phyloP scores from a whole-genome alignment of 768 basidiomycete species.

The Lactifluus echinatus region DNA sequence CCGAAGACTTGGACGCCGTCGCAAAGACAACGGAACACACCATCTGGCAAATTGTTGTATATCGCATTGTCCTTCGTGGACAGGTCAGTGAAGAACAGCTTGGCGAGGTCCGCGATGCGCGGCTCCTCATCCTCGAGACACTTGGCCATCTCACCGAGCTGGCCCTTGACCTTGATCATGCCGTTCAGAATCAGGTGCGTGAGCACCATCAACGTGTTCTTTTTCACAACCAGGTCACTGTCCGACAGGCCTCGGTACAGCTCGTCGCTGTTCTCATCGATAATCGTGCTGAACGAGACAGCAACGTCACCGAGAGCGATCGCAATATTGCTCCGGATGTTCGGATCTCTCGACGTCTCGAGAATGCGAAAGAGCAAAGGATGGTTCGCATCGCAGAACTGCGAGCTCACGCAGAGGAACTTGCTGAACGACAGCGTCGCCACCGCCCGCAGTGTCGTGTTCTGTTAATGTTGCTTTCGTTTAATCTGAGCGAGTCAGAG shows the following conservation, averaged over 20 bases:
- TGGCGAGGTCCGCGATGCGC: conserved; percentile 89
- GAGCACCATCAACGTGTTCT: conserved; percentile 98
- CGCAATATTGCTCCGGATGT: conserved; percentile 91
- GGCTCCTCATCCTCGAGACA: conserved; percentile 88
- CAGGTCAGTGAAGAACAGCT: conserved; percentile 93
- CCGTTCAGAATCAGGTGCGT: conserved; percentile 96
- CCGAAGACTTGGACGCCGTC: background rate
- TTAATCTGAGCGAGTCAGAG: background rate
- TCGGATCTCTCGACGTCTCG: conserved; percentile 82
- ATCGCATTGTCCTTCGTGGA: conserved; percentile 98
- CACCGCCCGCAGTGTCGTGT: conserved; percentile 74
- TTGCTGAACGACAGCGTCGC: conserved; percentile 89
- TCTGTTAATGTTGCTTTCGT: conserved; percentile 38
- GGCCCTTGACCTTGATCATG: conserved; percentile 99
- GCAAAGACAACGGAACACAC: conserved; percentile 32
- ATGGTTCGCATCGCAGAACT: conserved; percentile 89
- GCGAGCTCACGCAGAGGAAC: conserved; percentile 89
- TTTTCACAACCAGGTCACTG: conserved; percentile 83
- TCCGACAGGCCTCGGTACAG: conserved; percentile 93
- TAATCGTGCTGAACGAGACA: conserved; percentile 93
- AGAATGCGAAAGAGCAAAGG: conserved; percentile 87
- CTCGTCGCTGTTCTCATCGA: conserved; percentile 95
- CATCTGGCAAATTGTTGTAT: conserved; percentile 96
- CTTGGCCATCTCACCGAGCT: conserved; percentile 99
- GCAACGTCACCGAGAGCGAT: conserved; percentile 97